These are phyloP conservation scores for Syzygium syzygioides DNA, from an alignment of 441 rosid species.

Conservation along the genomic window DNA sequence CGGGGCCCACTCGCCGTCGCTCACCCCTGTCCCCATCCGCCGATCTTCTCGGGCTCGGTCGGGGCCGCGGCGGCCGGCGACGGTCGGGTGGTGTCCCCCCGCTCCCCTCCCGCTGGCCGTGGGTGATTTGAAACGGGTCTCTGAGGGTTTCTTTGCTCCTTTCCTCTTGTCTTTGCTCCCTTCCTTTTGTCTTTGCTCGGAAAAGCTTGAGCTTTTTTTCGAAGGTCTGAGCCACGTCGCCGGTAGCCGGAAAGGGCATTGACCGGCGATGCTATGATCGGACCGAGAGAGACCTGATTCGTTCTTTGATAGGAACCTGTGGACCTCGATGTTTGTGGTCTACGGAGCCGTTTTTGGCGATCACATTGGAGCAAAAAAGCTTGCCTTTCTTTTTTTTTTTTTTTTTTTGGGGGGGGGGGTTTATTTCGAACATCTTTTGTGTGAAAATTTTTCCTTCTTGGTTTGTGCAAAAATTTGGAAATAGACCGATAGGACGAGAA, in stretches of 20 bases:
- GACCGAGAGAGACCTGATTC: conserved; percentile 46
- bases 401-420: neutral
- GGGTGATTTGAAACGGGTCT: conserved; percentile 70
- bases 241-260: conserved; percentile 41
- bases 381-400: neutral
- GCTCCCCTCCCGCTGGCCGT: conserved; percentile 22
- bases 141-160: conserved; percentile 32
- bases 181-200: neutral
- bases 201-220: neutral
- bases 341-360: conserved; percentile 66
- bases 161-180: neutral
- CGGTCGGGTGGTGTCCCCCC: neutral
- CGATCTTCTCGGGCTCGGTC: conserved; percentile 15
- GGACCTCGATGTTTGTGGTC: conserved; percentile 27
- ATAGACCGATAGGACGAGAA: neutral
- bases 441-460: neutral
- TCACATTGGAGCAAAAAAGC: conserved; percentile 19
- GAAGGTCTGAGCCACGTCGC: conserved; percentile 62
- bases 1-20: conserved; percentile 3
- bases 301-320: conserved; percentile 72
- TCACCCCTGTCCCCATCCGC: conserved; percentile 17
- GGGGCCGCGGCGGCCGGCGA: conserved; percentile 17
- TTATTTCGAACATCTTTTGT: neutral
- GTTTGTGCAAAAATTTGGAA: neutral
- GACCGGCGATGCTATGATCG: conserved; percentile 71